Evolutionary conservation across 768 basidiomycete genomes (phyloP), one percentile per base, ranked within the genome.

Genomic region (Hygrophorus russula): DNA sequence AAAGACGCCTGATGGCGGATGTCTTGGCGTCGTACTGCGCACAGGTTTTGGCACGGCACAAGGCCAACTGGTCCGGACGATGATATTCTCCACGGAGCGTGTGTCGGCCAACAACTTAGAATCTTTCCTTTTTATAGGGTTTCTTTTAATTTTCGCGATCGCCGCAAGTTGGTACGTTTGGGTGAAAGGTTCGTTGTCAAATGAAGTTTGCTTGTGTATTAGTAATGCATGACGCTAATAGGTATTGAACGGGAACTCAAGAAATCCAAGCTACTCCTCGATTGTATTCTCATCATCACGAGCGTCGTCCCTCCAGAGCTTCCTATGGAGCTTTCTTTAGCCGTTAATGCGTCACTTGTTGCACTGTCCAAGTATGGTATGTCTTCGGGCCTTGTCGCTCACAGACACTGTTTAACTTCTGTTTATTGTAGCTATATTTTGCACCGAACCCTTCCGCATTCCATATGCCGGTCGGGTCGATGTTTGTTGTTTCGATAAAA

Each of bases 401-500:
- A 19, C 12, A 27, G 9, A 18, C 17, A n/a, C 17, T 13, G n/a
- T 3, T 15, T 30, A 30, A 10, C 42, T 28, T 18, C 53, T 31
- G 41, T 20, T 17, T 7, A 17, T 42, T 46, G 12, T 49, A 96
- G 94, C 94, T 5, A 99, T 98, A 46, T 99, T 93, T 66, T 98
- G 96, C 59, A 99, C 96, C 13, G 96, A 99, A 55, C 96, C 96
- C 1, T 98, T 99, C 78, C 79, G 96, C 15, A 99, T 98, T 48
- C 93, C 96, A 0, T 87, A 69, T 48, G 96, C 96, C 4, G 96
- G 96, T 4, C 77, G 91, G 15, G 92, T 98, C 2, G 96, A 99
- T 53, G 84, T 98, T 12, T 99, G 96, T 62, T 98, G 96, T 63
- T 98, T 99, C 53, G 96, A 99, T 64, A 99, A 99, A 72, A 99